Evolutionary conservation across 148 eudicot species (phyloP).

Genomic region (Silene conica): DNA sequence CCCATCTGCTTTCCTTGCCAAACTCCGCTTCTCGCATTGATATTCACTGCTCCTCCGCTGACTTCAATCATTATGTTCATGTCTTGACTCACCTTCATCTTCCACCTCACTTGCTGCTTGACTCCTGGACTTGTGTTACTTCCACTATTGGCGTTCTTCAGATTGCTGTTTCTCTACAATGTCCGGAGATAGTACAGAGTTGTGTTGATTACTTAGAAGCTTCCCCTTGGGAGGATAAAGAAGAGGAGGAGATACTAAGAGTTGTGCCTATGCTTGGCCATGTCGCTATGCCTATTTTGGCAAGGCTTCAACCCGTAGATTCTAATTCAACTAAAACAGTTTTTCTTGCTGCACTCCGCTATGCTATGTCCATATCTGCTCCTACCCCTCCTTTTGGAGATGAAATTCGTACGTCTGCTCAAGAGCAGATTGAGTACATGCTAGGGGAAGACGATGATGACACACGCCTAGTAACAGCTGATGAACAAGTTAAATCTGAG

Average conservation of each 20-base stretch:
- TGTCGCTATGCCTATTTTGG: conserved; percentile 58
- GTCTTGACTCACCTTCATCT: conserved; percentile 47
- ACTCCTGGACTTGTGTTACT: conserved; percentile 52
- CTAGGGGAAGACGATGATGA: conserved; percentile 68
- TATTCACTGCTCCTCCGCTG: conserved; percentile 46
- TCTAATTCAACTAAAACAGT: conserved; percentile 47
- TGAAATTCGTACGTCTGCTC: conserved; percentile 72
- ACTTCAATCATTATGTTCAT: conserved; percentile 44
- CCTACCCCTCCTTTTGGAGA: conserved; percentile 62
- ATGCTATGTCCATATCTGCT: conserved; percentile 52
- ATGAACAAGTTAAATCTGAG: conserved; percentile 52
- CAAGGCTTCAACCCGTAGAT: conserved; percentile 53
- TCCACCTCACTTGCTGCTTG: conserved; percentile 38
- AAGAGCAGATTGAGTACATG: conserved; percentile 94
- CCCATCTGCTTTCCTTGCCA: conserved; percentile 32
- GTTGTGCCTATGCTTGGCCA: conserved; percentile 50
- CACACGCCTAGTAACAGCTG: conserved; percentile 47
- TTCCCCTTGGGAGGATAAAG: conserved; percentile 69
- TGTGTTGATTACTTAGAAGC: conserved; percentile 73
- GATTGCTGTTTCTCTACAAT: conserved; percentile 42
- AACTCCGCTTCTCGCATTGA: conserved; percentile 34
- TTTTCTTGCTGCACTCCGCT: conserved; percentile 70
- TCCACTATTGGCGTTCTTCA: conserved; percentile 65
- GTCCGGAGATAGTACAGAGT: conserved; percentile 45
- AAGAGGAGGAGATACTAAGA: conserved; percentile 56